Percentiles rank a stretch among this genome's conserved stretches.
These are phyloP conservation scores for Umbelopsis sp. DNA, from an alignment of 192 early-diverging fungal species.

Conservation along the genomic window DNA sequence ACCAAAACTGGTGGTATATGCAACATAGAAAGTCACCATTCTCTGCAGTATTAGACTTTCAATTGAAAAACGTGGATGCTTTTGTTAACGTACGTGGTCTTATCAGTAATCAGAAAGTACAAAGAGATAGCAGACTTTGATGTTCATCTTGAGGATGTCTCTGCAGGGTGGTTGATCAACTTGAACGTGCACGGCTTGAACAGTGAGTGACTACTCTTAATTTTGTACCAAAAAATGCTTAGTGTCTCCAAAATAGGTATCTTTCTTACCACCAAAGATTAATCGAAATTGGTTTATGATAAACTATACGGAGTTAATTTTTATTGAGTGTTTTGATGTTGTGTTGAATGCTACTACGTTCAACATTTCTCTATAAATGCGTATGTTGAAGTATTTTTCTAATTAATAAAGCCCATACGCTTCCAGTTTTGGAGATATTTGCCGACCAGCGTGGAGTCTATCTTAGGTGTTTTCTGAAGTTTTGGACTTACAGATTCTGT, in stretches of 20 bases:
- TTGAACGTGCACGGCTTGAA: not conserved
- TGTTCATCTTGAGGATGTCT: constrained; percentile 67
- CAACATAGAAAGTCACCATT: constrained; percentile 43
- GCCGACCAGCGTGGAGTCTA: not conserved
- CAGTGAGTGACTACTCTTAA: too few species aligned
- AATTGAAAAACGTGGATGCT: constrained; percentile 37
- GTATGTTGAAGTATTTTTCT: too few species aligned
- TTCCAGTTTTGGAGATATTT: constrained; percentile 18
- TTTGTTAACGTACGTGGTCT: constrained; percentile 39
- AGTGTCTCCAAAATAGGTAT: too few species aligned
- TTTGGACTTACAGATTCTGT: not conserved
- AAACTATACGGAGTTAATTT: too few species aligned
- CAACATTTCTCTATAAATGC: too few species aligned
- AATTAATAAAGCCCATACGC: too few species aligned
- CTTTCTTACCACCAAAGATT: too few species aligned
- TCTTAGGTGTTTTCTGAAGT: constrained; percentile 1
- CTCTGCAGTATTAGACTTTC: constrained; percentile 21
- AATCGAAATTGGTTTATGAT: too few species aligned
- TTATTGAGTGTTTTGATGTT: too few species aligned
- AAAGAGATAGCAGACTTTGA: constrained; percentile 65
- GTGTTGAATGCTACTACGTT: too few species aligned
- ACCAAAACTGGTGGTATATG: constrained; percentile 53
- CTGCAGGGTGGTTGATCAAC: constrained; percentile 59
- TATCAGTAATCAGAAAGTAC: constrained; percentile 41
- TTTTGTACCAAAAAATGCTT: too few species aligned